Conservation (phyloP, 2,329 filamentous ascomycete species). For the Penicillium sp. region DNA sequence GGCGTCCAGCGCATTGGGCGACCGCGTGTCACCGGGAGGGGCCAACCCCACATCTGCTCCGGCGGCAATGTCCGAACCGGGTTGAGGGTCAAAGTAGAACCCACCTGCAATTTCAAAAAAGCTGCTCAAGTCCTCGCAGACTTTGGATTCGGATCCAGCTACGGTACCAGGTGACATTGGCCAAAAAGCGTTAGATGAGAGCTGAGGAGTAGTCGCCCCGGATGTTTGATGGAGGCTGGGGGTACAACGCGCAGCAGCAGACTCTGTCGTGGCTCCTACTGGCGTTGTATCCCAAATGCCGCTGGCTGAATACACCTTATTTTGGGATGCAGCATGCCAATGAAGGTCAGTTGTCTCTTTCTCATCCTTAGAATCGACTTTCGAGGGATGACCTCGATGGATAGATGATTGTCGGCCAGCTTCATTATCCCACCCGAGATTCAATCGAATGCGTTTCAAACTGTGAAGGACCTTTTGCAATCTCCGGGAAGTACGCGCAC, state of each 20-base stretch:
- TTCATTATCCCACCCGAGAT: constrained; percentile 29
- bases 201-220: constrained; percentile 12
- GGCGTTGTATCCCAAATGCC: not conserved
- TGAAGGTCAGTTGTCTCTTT: not conserved
- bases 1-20: constrained; percentile 17
- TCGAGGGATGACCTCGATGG: not conserved
- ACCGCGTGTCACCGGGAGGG: constrained; percentile 1
- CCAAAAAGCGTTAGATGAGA: constrained; percentile 12
- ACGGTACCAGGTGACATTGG: constrained; percentile 12
- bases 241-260: not conserved
- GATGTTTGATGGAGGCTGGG: constrained; percentile 8
- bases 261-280: not conserved
- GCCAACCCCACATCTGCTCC: constrained; percentile 8
- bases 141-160: constrained; percentile 13
- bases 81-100: constrained; percentile 24
- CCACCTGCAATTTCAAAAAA: constrained; percentile 54
- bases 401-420: not conserved
- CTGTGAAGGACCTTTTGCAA: constrained; percentile 52
- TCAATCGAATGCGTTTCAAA: constrained; percentile 50
- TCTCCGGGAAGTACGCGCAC: constrained; percentile 48
- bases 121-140: constrained; percentile 48
- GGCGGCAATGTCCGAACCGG: constrained; percentile 4
- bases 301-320: not conserved
- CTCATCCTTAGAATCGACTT: not conserved
- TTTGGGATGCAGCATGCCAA: not conserved